Evolutionary conservation across 805 yeast genomes (phyloP), one percentile per base, ranked within the genome.

Genomic region (Lachancea nothofagi): DNA sequence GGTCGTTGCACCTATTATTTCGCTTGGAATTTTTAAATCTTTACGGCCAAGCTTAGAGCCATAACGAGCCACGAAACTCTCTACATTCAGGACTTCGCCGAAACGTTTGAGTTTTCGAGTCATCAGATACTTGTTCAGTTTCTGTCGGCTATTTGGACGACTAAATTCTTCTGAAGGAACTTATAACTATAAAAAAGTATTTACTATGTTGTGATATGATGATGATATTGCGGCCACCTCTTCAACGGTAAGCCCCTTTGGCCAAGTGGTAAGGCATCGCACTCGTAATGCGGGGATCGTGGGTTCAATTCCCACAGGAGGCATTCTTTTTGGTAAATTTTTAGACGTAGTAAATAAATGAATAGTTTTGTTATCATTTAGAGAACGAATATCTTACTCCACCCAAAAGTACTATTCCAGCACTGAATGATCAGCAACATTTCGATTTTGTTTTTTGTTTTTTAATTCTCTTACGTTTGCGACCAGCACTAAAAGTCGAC

Each of bases 231-330:
- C 14, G 12, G 4, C 13, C 3, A 14, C 19, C 4, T 6, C 7
- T 15, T 15, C 32, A 29, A 37, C 17, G 22, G 31, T 7, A 28
- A 35, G 72, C 71, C 72, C 61, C 64, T 67, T 69, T 70, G 73
- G 74, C 74, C 73, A 69, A 69, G 74, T 67, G 74, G 74, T 68
- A 68, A 68, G 72, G 72, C 74, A 66, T 67, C 74, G 73, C 74
- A 69, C 74, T 69, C 74, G 74, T 69, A 69, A 67, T 68, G 74
- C 73, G 74, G 73, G 71, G 74, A 69, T 62, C 74, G 66, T 64
- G 72, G 72, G 74, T 69, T 70, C 74, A 69, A 69, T 64, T 68
- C 74, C 73, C 73, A 64, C 69, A 69, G 72, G 65, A 62, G 73
- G 73, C 74, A 70, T 21, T 18, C 26, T 21, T 6, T 17, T 20